Evolutionary conservation across 2,329 filamentous ascomycete species (phyloP), one percentile per base, ranked within the genome.

Genomic region (Trichoderma harzianum): DNA sequence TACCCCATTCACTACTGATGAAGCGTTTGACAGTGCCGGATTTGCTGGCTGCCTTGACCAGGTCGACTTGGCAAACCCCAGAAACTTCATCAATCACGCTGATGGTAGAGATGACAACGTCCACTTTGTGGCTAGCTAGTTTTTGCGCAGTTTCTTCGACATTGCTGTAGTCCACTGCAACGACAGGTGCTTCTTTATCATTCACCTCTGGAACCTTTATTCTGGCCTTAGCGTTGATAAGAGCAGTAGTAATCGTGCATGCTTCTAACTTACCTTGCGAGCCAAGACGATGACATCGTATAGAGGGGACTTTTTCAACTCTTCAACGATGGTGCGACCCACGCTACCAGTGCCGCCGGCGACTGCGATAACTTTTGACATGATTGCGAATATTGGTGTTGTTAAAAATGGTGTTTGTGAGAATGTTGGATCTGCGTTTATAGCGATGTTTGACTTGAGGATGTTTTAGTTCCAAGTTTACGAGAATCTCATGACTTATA

Each of bases 21-120:
- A 72, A 72, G 18, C 69, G 62, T 14, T 72, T 72, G 1, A 72
- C 60, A 5, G 61, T 71, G 32, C 71, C 62, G 3, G 68, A 71
- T 18, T 61, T 61, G 8, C 51, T 62, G 1, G 71, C 71, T 21
- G 71, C 71, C 28, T 64, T 69, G 53, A 72, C 70, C 21, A 72
- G 43, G 28, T 51, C 16, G 7, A 72, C 30, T 39, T 72, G 71
- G 2, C 68, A 63, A 11, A 39, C 47, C 3, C 53, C 24, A 14
- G 63, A 11, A 3, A 21, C 34, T 18, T 61, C 61, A n/a, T 71
- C 68, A 34, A 43, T 30, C 5, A 72, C 51, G 21, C 60, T 55
- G 39, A 72, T 60, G 4, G 71, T 58, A 5, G 71, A 63, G 32
- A 72, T 66, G 47, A 72, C 62, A 5, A 72, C 55, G 18, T 70